Evolutionary conservation across 1,284 basidiomycete species (phyloP).

Genomic region (Lentinula novae-zelandiae): DNA sequence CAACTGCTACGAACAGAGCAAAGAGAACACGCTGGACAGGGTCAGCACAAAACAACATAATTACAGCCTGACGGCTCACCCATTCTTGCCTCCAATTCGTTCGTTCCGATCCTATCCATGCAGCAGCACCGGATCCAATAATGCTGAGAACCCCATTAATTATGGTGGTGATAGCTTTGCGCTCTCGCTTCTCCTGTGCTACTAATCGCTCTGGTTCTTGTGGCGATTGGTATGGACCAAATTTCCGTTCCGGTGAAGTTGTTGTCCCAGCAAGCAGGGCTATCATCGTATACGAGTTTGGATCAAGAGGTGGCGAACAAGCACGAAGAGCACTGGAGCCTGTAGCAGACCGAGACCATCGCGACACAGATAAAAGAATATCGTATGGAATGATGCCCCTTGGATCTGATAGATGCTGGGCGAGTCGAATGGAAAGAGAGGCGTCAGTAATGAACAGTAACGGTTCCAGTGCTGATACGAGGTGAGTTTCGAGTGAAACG

Average conservation of each 20-base stretch:
- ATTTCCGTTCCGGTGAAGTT: conserved; percentile 68
- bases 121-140: conserved; percentile 57
- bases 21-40: conserved; percentile 54
- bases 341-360: conserved; percentile 57
- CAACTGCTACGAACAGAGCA: conserved; percentile 52
- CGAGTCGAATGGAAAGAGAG: conserved; percentile 36
- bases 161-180: conserved; percentile 62
- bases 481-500: conserved; percentile 66
- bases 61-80: conserved; percentile 40
- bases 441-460: conserved; percentile 43
- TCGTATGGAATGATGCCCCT: conserved; percentile 55
- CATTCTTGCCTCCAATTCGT: conserved; percentile 67
- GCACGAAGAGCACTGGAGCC: conserved; percentile 42
- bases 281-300: conserved; percentile 60
- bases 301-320: conserved; percentile 42
- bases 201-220: conserved; percentile 39
- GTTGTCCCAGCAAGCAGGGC: conserved; percentile 71
- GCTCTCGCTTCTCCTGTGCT: conserved; percentile 46
- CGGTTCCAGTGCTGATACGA: conserved; percentile 43
- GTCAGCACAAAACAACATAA: conserved; percentile 2
- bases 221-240: conserved; percentile 45
- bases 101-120: conserved; percentile 67
- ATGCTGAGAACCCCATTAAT: conserved; percentile 71
- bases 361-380: conserved; percentile 55
- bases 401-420: conserved; percentile 28